phyloP scores from a whole-genome alignment of 2,329 filamentous ascomycete genomes.

The Domatiomyces catenatus region DNA sequence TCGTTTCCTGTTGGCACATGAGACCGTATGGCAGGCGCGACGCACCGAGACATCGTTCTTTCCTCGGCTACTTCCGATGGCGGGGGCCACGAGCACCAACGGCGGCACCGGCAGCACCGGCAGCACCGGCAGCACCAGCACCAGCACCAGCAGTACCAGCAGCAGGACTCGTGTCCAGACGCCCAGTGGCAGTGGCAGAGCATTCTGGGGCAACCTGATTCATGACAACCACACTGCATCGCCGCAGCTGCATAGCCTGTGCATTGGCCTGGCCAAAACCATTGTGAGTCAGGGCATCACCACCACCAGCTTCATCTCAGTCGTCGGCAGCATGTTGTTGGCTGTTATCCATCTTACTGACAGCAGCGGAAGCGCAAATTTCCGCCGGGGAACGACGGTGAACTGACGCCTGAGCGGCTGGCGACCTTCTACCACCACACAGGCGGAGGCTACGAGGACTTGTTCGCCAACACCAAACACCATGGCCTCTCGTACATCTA shows the following conservation, averaged over 20 bases:
- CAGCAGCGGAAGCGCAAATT: conserved; percentile 8
- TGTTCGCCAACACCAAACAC: conserved; percentile 63
- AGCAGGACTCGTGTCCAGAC: no score
- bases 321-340: background rate
- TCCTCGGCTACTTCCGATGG: no score
- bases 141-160: conserved; percentile 5
- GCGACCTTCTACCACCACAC: conserved; percentile 63
- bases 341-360: conserved; percentile 3
- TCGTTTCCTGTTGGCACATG: conserved; percentile 2
- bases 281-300: conserved; percentile 42
- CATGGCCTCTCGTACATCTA: conserved; percentile 80
- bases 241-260: conserved; percentile 49
- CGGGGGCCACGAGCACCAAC: no score
- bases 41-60: no score
- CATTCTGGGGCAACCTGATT: conserved; percentile 38
- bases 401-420: conserved; percentile 49
- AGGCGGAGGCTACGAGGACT: conserved; percentile 58
- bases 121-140: no score
- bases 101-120: no score
- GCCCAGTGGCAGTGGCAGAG: background rate
- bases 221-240: conserved; percentile 53
- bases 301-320: background rate
- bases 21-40: no score
- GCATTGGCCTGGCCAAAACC: conserved; percentile 51
- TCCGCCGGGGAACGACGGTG: conserved; percentile 20